Percentiles rank a stretch among this genome's conserved stretches.
These are phyloP conservation scores for Physcomitrellopsis africana DNA, from an alignment of 225 moss, liverwort and hornwort genomes.

Conservation along the genomic window DNA sequence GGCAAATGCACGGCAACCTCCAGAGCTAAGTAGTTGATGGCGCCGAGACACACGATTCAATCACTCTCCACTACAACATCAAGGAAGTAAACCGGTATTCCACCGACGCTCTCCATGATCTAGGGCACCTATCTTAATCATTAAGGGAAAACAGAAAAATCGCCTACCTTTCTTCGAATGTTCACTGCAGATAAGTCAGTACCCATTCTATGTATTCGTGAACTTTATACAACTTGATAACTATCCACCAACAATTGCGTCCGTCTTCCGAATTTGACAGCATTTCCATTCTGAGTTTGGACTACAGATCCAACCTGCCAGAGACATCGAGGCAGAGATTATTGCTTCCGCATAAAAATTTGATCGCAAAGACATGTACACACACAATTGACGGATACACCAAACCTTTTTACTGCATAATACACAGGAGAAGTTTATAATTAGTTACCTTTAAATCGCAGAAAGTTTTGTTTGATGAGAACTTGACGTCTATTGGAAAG, in stretches of 20 bases:
- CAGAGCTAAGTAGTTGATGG: conserved; percentile 35
- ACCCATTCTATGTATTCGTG: conserved; percentile 18
- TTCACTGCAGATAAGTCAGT: conserved; percentile 13
- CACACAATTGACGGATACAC: not conserved
- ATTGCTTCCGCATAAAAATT: not conserved
- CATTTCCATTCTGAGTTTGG: conserved; percentile 66
- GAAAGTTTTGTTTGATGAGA: conserved; percentile 78
- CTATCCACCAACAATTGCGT: conserved; percentile 92
- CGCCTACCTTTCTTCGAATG: conserved; percentile 24
- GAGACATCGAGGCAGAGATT: not conserved
- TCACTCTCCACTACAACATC: conserved; percentile 20
- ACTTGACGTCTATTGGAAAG: conserved; percentile 97
- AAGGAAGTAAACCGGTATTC: conserved; percentile 24
- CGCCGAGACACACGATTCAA: conserved; percentile 7
- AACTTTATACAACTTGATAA: conserved; percentile 81
- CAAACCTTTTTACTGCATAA: not conserved
- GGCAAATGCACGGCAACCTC: conserved; percentile 18
- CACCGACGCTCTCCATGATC: conserved; percentile 30
- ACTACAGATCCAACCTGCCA: conserved; percentile 76
- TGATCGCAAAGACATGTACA: not conserved
- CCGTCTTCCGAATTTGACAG: conserved; percentile 69
- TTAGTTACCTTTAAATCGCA: conserved; percentile 81
- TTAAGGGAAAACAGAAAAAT: conserved; percentile 3
- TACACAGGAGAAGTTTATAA: not conserved
- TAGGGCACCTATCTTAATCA: conserved; percentile 25